A percentile compares a stretch with the other conserved stretches of the same genome.
Conservation (phyloP, 2,329 filamentous ascomycete genomes). For the Hypoxylon sp. region DNA sequence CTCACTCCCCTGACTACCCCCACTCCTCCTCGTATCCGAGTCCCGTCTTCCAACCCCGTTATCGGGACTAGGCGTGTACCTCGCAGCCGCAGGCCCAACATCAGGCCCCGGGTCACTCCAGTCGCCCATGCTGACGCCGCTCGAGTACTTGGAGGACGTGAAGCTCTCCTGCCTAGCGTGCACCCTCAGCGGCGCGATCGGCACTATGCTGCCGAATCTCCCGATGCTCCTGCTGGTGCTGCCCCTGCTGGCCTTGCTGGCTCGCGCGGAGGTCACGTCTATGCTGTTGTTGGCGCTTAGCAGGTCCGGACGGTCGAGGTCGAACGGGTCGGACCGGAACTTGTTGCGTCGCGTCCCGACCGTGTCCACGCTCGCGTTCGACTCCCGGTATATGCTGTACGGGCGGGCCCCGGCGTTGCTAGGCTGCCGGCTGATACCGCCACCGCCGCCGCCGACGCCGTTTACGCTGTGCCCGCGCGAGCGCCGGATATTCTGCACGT, state of each 20-base stretch:
- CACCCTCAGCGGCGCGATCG: constrained; percentile 52
- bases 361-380: constrained; percentile 59
- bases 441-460: constrained; percentile 47
- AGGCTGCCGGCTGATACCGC: constrained; percentile 49
- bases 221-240: constrained; percentile 44
- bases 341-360: constrained; percentile 65
- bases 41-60: constrained; percentile 32
- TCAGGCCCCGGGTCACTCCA: constrained; percentile 71
- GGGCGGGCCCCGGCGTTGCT: constrained; percentile 50
- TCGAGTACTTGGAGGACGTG: constrained; percentile 63
- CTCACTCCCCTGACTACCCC: constrained; percentile 50
- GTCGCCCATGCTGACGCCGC: constrained; percentile 61
- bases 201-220: constrained; percentile 15
- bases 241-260: constrained; percentile 42
- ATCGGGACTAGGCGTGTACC: constrained; percentile 51
- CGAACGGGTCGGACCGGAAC: constrained; percentile 76
- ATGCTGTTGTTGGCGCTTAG: constrained; percentile 51
- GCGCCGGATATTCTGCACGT: constrained; percentile 64
- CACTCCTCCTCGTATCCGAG: constrained; percentile 46
- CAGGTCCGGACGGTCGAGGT: constrained; percentile 70
- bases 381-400: constrained; percentile 62
- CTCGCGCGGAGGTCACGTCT: constrained; percentile 46
- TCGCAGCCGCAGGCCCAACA: constrained; percentile 59
- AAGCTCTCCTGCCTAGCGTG: constrained; percentile 60
- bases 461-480: constrained; percentile 65